Percentiles rank a stretch among this genome's conserved stretches.
phyloP scores from a whole-genome alignment of 208 protist genomes.

The Lotmaria passim region DNA sequence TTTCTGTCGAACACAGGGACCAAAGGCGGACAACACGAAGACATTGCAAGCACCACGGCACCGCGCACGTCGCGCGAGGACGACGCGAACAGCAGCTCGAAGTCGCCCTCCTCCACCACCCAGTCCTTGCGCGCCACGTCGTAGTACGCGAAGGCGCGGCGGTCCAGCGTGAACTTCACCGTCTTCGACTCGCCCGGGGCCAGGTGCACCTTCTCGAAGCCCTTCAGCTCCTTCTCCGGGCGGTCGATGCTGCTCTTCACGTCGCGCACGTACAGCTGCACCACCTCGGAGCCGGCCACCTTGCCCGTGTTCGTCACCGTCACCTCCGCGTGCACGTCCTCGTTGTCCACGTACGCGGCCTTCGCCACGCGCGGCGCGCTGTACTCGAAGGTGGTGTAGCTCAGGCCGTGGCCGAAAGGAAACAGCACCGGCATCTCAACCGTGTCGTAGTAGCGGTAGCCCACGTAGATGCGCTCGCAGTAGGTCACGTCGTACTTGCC shows the following conservation, averaged over 20 bases:
- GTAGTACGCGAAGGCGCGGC: slow-evolving; percentile 15
- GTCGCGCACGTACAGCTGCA: slow-evolving; percentile 17
- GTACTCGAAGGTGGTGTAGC: slow-evolving; percentile 18
- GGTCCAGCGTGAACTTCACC: slow-evolving; percentile 10
- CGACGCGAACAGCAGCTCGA: slow-evolving; percentile 14
- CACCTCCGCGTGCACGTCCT: slow-evolving; percentile 9
- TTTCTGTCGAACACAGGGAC: slow-evolving; percentile 6
- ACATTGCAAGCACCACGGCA: not conserved
- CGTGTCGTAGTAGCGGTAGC: slow-evolving; percentile 12
- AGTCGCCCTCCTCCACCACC: slow-evolving; percentile 11
- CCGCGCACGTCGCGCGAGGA: slow-evolving; percentile 11
- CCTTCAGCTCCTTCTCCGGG: slow-evolving; percentile 13
- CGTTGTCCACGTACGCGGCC: slow-evolving; percentile 10
- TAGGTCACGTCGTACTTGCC: slow-evolving; percentile 5
- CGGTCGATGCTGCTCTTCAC: slow-evolving; percentile 12
- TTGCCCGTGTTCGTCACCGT: slow-evolving; percentile 12
- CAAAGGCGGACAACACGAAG: not conserved
- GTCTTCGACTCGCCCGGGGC: slow-evolving; percentile 6
- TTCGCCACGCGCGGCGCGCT: slow-evolving; percentile 10
- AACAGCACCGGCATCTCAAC: not conserved
- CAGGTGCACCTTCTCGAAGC: slow-evolving; percentile 15
- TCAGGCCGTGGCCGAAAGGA: slow-evolving; percentile 11
- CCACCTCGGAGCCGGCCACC: slow-evolving; percentile 6
- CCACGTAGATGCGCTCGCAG: slow-evolving; percentile 8
- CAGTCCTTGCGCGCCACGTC: slow-evolving; percentile 15